Conservation (phyloP, 73 alveolate species). For the Paramecium octaurelia region DNA sequence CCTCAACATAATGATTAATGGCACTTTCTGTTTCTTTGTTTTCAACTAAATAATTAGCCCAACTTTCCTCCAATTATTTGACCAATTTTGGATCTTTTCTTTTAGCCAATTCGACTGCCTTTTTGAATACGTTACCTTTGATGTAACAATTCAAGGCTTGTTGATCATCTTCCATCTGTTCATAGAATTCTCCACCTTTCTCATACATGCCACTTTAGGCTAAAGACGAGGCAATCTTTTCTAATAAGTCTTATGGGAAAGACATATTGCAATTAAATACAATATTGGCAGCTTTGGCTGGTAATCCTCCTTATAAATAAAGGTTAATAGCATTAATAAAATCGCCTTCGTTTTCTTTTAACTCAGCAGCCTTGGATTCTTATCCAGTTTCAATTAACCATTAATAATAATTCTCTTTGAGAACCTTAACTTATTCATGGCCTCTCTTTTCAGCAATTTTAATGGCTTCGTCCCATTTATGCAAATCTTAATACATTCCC, state of each 20-base stretch:
- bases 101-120: constrained; percentile 96
- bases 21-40: constrained; percentile 74
- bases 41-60: constrained; percentile 96
- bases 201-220: constrained; percentile 97
- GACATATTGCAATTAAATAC: constrained; percentile 94
- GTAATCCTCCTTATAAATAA: constrained; percentile 98
- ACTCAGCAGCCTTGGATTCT: constrained; percentile 95
- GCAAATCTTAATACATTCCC: constrained; percentile 99
- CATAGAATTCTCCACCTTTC: constrained; percentile 99
- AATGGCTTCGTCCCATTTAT: constrained; percentile 99
- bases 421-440: constrained; percentile 97
- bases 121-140: constrained; percentile 97
- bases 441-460: constrained; percentile 98
- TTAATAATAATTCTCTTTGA: constrained; percentile 96
- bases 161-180: constrained; percentile 94
- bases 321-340: constrained; percentile 96
- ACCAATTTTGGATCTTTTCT: constrained; percentile 71
- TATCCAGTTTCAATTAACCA: constrained; percentile 98
- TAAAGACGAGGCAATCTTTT: constrained; percentile 89
- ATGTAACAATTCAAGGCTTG: constrained; percentile 98
- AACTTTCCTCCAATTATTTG: constrained; percentile 97
- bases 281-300: constrained; percentile 99
- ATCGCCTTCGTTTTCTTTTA: constrained; percentile 99
- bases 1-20: constrained; percentile 90
- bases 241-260: constrained; percentile 92